phyloP scores from a whole-genome alignment of 2,329 filamentous ascomycete species.

The Berkeleyomyces basicola region DNA sequence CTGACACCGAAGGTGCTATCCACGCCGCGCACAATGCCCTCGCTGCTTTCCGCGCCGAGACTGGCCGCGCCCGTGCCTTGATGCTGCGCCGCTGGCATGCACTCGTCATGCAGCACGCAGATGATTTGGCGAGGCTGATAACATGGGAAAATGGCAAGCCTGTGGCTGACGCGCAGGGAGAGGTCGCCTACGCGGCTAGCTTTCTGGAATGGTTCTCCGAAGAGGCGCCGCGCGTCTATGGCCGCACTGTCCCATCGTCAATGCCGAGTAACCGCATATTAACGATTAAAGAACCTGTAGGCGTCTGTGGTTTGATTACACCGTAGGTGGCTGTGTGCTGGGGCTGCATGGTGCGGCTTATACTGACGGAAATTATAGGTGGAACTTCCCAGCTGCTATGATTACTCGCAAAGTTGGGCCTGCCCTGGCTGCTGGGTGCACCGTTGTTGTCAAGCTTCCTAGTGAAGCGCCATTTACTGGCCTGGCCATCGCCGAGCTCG shows the following conservation, averaged over 20 bases:
- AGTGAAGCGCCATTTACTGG: conserved; percentile 86
- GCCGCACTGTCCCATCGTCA: conserved; percentile 56
- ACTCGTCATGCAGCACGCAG: conserved; percentile 58
- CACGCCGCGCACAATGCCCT: conserved; percentile 65
- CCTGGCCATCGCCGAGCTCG: conserved; percentile 73
- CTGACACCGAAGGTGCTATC: conserved; percentile 70
- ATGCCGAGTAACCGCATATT: conserved; percentile 57
- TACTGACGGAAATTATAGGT: conserved; percentile 25
- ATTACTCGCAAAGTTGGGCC: conserved; percentile 54
- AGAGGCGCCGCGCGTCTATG: conserved; percentile 57
- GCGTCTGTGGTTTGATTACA: conserved; percentile 67
- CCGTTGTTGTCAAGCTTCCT: conserved; percentile 80
- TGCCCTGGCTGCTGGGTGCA: conserved; percentile 84
- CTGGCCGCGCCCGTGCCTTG: conserved; percentile 57
- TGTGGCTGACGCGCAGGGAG: conserved; percentile 53
- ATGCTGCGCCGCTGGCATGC: conserved; percentile 70
- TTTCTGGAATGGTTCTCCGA: conserved; percentile 74
- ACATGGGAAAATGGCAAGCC: conserved; percentile 89
- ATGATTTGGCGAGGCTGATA: conserved; percentile 68
- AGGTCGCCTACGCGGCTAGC: conserved; percentile 54
- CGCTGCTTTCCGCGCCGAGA: conserved; percentile 50
- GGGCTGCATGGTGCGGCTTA: neutral
- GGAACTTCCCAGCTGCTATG: conserved; percentile 77
- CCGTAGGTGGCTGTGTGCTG: conserved; percentile 29
- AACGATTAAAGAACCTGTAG: conserved; percentile 69